Conservation (phyloP, 352 stramenopile species). For the Bremia lactucae region DNA sequence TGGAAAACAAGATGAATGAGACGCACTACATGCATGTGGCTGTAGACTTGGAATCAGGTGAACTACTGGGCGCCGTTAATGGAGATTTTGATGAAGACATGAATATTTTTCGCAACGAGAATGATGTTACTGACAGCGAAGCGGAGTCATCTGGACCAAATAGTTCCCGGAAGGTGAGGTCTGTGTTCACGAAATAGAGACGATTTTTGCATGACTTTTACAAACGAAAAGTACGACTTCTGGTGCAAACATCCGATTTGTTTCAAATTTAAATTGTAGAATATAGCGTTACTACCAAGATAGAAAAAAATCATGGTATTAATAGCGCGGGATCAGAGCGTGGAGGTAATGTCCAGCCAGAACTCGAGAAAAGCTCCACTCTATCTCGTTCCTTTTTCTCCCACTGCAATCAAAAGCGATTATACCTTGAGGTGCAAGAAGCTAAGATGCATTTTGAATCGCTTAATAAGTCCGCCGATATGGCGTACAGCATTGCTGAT, state of each 20-base stretch:
- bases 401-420: conserved; percentile 5
- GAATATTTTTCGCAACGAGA: conserved; percentile 27
- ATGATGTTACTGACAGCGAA: conserved; percentile 12
- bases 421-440: conserved; percentile 5
- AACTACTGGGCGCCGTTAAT: conserved; percentile 17
- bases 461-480: conserved; percentile 38
- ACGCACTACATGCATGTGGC: conserved; percentile 37
- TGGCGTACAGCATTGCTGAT: conserved; percentile 29
- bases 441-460: conserved; percentile 43
- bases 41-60: conserved; percentile 32
- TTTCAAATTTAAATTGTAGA: too few species aligned
- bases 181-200: too few species aligned
- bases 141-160: background rate
- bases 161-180: background rate
- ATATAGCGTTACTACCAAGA: too few species aligned
- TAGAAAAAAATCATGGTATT: conserved; percentile 13
- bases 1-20: conserved; percentile 40
- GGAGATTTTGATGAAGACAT: conserved; percentile 18
- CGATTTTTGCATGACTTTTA: too few species aligned
- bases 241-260: too few species aligned
- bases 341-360: conserved; percentile 1
- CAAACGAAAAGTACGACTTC: too few species aligned
- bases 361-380: too few species aligned
- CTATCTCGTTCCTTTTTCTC: conserved; percentile 24
- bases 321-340: conserved; percentile 12